phyloP scores from a whole-genome alignment of 805 yeast genomes.

The Lachancea meyersii region DNA sequence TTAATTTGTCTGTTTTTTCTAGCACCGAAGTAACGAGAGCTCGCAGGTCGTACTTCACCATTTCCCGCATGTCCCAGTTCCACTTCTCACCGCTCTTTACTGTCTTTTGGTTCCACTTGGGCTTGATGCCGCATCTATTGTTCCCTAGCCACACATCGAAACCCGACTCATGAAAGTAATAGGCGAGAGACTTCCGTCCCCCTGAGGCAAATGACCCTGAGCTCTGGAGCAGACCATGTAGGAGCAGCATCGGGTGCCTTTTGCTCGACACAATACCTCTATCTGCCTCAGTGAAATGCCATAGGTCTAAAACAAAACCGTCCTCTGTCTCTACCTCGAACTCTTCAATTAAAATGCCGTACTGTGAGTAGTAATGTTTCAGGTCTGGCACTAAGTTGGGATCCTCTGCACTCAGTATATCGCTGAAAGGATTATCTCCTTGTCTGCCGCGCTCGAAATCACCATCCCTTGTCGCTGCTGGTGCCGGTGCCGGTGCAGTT shows the following conservation, averaged over 20 bases:
- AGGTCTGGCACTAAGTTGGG: constrained; percentile 45
- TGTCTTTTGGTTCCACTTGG: constrained; percentile 50
- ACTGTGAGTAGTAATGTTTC: constrained; percentile 57
- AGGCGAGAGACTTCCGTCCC: constrained; percentile 76
- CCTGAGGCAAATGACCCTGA: constrained; percentile 78
- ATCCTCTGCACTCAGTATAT: constrained; percentile 25
- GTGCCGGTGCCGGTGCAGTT: background rate
- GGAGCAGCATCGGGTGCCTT: constrained; percentile 59
- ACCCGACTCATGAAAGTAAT: constrained; percentile 46
- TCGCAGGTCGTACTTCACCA: constrained; percentile 75
- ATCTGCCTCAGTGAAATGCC: constrained; percentile 36
- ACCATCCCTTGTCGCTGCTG: background rate
- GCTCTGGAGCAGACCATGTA: constrained; percentile 86
- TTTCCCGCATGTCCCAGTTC: constrained; percentile 89
- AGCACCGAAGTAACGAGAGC: constrained; percentile 60
- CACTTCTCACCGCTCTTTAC: constrained; percentile 47
- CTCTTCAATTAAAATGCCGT: constrained; percentile 54
- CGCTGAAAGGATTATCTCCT: constrained; percentile 26
- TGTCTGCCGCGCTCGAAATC: background rate
- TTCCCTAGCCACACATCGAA: constrained; percentile 91
- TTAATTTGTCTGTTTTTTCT: constrained; percentile 28
- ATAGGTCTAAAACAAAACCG: constrained; percentile 66
- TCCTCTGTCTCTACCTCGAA: constrained; percentile 66
- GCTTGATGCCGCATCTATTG: constrained; percentile 79
- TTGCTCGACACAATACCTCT: constrained; percentile 10